These are phyloP conservation scores for Pseudonitzschia pungens DNA, from an alignment of 108 stramenopile genomes.

Conservation along the genomic window DNA sequence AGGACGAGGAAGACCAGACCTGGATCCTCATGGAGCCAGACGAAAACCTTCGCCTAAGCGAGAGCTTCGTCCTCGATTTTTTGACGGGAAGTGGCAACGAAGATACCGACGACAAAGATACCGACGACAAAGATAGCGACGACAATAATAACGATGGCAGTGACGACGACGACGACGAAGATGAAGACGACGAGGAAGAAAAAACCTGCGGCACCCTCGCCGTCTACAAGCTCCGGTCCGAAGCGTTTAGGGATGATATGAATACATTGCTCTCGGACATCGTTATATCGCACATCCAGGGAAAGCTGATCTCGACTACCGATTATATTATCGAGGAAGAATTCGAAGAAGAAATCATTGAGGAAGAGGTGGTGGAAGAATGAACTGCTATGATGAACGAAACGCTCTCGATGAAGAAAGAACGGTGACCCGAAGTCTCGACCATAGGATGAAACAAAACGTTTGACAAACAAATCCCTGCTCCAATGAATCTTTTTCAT, in stretches of 20 bases:
- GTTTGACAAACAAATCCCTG: too few relatives aligned
- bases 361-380: too few relatives aligned
- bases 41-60: slow-evolving; percentile 38
- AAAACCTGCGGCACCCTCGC: slow-evolving; percentile 24
- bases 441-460: too few relatives aligned
- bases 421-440: too few relatives aligned
- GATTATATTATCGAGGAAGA: slow-evolving; percentile 35
- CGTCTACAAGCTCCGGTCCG: slow-evolving; percentile 13
- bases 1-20: slow-evolving; percentile 33
- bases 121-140: neutral
- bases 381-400: too few relatives aligned
- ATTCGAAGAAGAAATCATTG: slow-evolving; percentile 25
- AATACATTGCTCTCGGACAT: slow-evolving; percentile 30
- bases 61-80: slow-evolving; percentile 31
- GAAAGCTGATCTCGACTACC: slow-evolving; percentile 9
- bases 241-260: slow-evolving; percentile 15
- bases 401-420: too few relatives aligned
- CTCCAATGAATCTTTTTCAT: too few relatives aligned
- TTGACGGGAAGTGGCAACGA: slow-evolving; percentile 32
- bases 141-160: too few relatives aligned
- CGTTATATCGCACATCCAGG: slow-evolving; percentile 35
- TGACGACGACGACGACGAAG: neutral
- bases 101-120: slow-evolving; percentile 1
- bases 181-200: neutral
- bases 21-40: slow-evolving; percentile 39